A percentile compares a stretch with the other conserved stretches of the same genome.
Conservation (phyloP, 805 yeast species). For the Spencermartinsiella europaea region DNA sequence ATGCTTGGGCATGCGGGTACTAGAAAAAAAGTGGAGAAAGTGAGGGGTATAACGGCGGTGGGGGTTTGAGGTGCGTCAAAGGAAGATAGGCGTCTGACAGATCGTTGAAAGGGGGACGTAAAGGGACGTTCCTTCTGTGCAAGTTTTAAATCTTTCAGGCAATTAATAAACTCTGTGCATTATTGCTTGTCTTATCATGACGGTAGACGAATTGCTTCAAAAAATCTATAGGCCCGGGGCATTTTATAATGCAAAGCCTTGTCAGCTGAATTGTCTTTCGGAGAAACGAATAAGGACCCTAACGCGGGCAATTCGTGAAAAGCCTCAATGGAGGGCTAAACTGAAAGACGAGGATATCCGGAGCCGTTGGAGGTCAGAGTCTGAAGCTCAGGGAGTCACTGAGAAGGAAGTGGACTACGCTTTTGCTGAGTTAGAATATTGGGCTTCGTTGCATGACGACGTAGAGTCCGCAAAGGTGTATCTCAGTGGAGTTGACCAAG, state of each 20-base stretch:
- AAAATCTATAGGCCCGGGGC: not conserved
- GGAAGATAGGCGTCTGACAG: too few relatives aligned
- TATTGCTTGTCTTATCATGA: too few relatives aligned
- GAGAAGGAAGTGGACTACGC: conserved; percentile 28
- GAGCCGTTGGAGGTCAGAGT: not conserved
- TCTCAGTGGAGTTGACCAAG: conserved; percentile 22
- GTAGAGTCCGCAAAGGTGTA: conserved; percentile 19
- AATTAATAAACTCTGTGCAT: too few relatives aligned
- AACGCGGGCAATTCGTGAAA: not conserved
- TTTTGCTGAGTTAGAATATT: conserved; percentile 33
- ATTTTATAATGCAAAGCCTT: not conserved
- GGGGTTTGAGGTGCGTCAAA: too few relatives aligned
- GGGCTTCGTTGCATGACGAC: conserved; percentile 18
- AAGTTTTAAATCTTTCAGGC: too few relatives aligned
- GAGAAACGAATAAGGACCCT: not conserved
- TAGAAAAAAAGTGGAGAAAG: too few relatives aligned
- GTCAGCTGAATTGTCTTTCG: not conserved
- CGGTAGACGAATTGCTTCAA: not conserved
- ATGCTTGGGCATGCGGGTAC: too few relatives aligned
- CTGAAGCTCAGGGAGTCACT: conserved; percentile 1
- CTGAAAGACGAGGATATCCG: not conserved
- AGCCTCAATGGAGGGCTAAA: not conserved
- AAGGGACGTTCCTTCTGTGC: too few relatives aligned
- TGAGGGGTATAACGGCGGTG: too few relatives aligned
- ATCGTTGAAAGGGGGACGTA: too few relatives aligned